Evolutionary conservation across 176 grass and related monocot species (phyloP), one percentile per base, ranked within the genome.

Genomic region (Paspalum notatum): DNA sequence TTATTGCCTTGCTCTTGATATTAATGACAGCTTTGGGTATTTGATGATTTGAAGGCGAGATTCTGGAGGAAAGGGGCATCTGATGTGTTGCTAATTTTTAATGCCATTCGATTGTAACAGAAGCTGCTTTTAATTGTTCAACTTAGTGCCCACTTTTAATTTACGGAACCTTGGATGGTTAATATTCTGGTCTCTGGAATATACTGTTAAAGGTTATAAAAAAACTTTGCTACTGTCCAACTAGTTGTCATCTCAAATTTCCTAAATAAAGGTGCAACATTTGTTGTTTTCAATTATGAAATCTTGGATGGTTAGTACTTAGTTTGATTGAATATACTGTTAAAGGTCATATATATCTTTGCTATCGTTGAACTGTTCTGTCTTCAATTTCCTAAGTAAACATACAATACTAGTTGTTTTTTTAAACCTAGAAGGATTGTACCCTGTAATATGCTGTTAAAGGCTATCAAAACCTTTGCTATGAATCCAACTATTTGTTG

Each of bases 1-100:
- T 37, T 48, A 22, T 61, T 11, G 2, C 22, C 58, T 72, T 52
- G 4, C 27, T 55, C 7, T 44, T 45, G 58, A 37, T 66, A 21
- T 56, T 83, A 16, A 5, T 66, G 22, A 56, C 8, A 17, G 65
- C 10, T 46, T 22, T 52, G 37, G 49, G 9, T 14, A 44, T 45
- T 66, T 75, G 16, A 73, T 15, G 1, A 44, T 45, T 66, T 75
- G 22, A 73, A 21, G 1, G 59, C 55, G 48, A 55, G 40, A 75
- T 83, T 74, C 43, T 45, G 59, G 49, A 55, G 40, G n/a, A 37
- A 73, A 75, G 25, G 15, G 11, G 42, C 20, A 46, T 47, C 47
- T 22, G 42, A 47, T 47, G 10, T 67, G 18, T 13, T 45, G 17
- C 17, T 38, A 66, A 11, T 66, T 66, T 66, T 21, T 21, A 43